phyloP scores from a whole-genome alignment of 2,329 filamentous ascomycete species.

The Claviceps purpurea region DNA sequence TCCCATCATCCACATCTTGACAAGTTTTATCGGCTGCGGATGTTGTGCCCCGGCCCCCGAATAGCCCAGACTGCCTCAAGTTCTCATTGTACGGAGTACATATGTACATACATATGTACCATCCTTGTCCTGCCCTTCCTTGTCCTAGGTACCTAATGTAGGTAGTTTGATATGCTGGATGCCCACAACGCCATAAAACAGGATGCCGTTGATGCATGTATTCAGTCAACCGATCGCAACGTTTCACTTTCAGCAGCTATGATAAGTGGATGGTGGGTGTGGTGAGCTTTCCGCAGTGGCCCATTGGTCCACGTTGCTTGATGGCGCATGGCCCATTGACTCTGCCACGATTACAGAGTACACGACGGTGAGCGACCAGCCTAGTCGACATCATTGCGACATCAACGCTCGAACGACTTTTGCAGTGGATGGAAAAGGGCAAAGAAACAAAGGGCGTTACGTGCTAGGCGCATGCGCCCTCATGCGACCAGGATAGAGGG shows the following conservation, averaged over 20 bases:
- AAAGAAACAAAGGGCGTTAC: background rate
- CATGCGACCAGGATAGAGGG: background rate
- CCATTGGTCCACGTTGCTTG: background rate
- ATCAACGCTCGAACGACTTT: background rate
- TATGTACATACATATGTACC: no score
- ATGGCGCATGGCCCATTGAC: background rate
- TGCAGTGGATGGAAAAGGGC: background rate
- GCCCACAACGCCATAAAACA: background rate
- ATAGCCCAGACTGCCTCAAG: no score
- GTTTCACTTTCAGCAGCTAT: background rate
- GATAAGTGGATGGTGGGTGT: no score
- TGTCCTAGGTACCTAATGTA: no score
- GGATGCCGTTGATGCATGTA: background rate
- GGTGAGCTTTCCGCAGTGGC: background rate
- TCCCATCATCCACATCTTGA: no score
- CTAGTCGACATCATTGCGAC: background rate
- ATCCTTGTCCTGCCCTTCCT: no score
- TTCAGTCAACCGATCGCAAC: background rate
- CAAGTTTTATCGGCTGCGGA: no score
- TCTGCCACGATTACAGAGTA: background rate
- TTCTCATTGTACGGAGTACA: no score
- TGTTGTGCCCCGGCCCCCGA: no score
- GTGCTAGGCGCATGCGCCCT: background rate
- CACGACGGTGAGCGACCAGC: background rate
- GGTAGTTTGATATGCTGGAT: no score